Percentiles rank a stretch among this genome's conserved stretches.
Evolutionary conservation across 2,329 filamentous ascomycete genomes (phyloP).

Genomic region (Cladorrhinum sp.): DNA sequence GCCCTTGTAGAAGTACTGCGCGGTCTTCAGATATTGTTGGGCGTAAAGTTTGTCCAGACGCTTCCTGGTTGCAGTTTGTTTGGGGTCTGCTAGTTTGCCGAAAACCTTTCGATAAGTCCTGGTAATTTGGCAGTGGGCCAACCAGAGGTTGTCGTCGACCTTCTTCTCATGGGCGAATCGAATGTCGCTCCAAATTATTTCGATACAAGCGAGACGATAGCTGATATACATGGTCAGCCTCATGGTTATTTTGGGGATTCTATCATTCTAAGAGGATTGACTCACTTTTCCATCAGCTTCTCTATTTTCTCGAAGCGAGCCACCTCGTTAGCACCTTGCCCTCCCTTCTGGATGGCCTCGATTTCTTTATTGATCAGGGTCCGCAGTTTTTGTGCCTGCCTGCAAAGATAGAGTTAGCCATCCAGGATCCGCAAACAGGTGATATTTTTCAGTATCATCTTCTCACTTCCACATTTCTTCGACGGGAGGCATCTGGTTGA

Average conservation of each 20-base stretch:
- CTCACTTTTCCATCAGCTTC: slow-evolving; percentile 42
- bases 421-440: not conserved
- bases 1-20: slow-evolving; percentile 83
- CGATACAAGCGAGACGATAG: slow-evolving; percentile 65
- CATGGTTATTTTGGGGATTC: not conserved
- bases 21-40: slow-evolving; percentile 78
- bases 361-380: slow-evolving; percentile 43
- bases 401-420: slow-evolving; percentile 21
- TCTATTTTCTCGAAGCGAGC: slow-evolving; percentile 45
- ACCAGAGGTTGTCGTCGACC: slow-evolving; percentile 74
- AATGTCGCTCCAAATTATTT: slow-evolving; percentile 70
- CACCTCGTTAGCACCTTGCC: slow-evolving; percentile 37
- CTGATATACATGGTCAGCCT: slow-evolving; percentile 18
- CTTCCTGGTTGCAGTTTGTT: slow-evolving; percentile 61
- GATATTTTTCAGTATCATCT: not conserved
- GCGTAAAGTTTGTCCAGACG: slow-evolving; percentile 80
- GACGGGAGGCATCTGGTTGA: slow-evolving; percentile 12
- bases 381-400: slow-evolving; percentile 43
- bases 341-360: slow-evolving; percentile 40
- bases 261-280: not conserved
- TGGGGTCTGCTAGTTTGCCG: slow-evolving; percentile 50
- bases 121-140: slow-evolving; percentile 74
- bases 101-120: slow-evolving; percentile 71
- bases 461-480: slow-evolving; percentile 26
- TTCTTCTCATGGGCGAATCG: slow-evolving; percentile 60